These are phyloP conservation scores for Monilinia laxa DNA, from an alignment of 2,329 filamentous ascomycete genomes.

Conservation along the genomic window DNA sequence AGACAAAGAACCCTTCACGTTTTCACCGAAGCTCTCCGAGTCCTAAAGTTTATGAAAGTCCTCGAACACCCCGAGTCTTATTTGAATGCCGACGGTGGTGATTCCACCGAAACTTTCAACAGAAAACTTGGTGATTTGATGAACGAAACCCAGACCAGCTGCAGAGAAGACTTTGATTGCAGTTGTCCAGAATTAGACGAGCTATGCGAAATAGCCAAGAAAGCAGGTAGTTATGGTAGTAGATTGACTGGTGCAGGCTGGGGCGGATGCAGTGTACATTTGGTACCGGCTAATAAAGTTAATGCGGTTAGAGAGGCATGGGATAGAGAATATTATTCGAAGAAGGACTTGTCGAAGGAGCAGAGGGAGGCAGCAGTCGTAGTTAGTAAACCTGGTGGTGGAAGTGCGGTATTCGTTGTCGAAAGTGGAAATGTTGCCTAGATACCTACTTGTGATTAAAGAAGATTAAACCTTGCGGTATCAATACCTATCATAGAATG, in stretches of 20 bases:
- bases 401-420: conserved; percentile 57
- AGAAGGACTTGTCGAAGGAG: conserved; percentile 63
- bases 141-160: conserved; percentile 87
- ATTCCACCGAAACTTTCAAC: conserved; percentile 61
- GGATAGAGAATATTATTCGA: conserved; percentile 78
- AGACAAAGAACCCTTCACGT: conserved; percentile 87
- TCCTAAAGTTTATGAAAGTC: conserved; percentile 77
- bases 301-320: conserved; percentile 74
- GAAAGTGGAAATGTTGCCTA: conserved; percentile 27
- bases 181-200: conserved; percentile 90
- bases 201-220: conserved; percentile 75
- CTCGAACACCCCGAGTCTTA: conserved; percentile 56
- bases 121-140: conserved; percentile 74
- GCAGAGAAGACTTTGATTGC: conserved; percentile 85
- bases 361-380: conserved; percentile 79
- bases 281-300: conserved; percentile 82
- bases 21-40: conserved; percentile 83
- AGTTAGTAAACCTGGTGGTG: conserved; percentile 81
- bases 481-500: conserved; percentile 6
- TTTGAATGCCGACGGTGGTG: conserved; percentile 29
- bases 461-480: not conserved
- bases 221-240: conserved; percentile 79
- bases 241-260: conserved; percentile 90
- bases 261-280: conserved; percentile 94
- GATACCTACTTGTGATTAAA: not conserved